Evolutionary conservation across 495 filamentous ascomycete species (phyloP), one percentile per base, ranked within the genome.

Genomic region (Chaetomium fimeti): DNA sequence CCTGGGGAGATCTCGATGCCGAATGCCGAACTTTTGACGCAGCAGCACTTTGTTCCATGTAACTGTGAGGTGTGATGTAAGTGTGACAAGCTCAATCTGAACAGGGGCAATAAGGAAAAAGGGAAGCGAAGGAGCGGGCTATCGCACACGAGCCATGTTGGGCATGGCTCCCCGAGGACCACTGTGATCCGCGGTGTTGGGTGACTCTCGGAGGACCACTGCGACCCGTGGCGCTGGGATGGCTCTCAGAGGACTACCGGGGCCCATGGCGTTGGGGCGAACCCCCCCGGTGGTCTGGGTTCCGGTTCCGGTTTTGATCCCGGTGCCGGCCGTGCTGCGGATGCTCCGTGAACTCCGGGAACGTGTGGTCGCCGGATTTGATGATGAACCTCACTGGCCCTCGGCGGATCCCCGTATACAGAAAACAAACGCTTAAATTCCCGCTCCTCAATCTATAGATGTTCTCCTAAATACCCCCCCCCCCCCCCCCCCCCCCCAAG

Each of bases 391-490:
- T 32, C 29, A 32, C 7, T 7, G 29, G 3, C 7, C 29, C 29
- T 32, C 29, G 3, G 3, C 3, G 7, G 29, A 32, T 32, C 29
- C 29, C 29, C 29, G 29, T 32, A n/a, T n/a, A n/a, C n/a, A 32
- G 29, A 32, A 7, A 32, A 32, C 29, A 32, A 32, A 7, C 12
- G 5, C 32, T 9, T 36, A 5, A 36, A 11, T 1, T 9, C 8
- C 32, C 32, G 32, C 8, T 36, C 32, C 32, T 5, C 8, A 1
- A 36, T 22, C 5, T 22, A 13, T 22, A n/a, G 18, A 24, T 5
- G 45, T 48, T 48, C 45, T 48, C 45, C 45, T 48, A 22, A 48
- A 20, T n/a, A n/a, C n/a, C n/a, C n/a, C n/a, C n/a, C n/a, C n/a
- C n/a, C n/a, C n/a, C n/a, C n/a, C n/a, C n/a, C n/a, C n/a, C n/a